A percentile compares a stretch with the other conserved stretches of the same genome.
These are phyloP conservation scores for Cladosporium sp. DNA, from an alignment of 2,329 filamentous ascomycete genomes.

Conservation along the genomic window DNA sequence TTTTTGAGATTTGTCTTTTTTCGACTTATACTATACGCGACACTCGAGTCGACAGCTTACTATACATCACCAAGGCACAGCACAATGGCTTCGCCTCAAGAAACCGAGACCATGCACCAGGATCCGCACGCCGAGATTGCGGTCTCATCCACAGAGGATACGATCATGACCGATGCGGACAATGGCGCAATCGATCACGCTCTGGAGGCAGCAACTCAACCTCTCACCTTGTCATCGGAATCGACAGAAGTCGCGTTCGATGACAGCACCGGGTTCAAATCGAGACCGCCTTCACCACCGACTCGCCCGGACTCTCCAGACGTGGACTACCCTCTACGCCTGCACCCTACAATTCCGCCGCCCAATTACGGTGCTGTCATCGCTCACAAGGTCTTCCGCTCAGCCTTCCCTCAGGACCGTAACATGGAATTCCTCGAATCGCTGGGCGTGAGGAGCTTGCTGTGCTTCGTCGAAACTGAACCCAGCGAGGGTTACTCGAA, in stretches of 20 bases:
- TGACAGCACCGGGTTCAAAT: slow-evolving; percentile 15
- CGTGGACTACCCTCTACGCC: slow-evolving; percentile 27
- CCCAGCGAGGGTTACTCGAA: slow-evolving; percentile 43
- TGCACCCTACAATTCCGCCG: slow-evolving; percentile 46
- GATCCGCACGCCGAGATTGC: neutral
- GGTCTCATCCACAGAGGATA: slow-evolving; percentile 1
- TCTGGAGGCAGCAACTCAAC: too few species aligned
- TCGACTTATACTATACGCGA: slow-evolving; percentile 9
- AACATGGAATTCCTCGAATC: slow-evolving; percentile 67
- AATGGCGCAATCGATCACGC: neutral
- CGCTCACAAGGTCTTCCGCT: slow-evolving; percentile 70
- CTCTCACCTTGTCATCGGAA: neutral
- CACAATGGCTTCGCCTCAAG: slow-evolving; percentile 1
- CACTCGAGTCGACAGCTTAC: neutral
- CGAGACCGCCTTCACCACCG: slow-evolving; percentile 25
- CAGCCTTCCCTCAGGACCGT: slow-evolving; percentile 68
- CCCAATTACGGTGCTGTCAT: slow-evolving; percentile 74
- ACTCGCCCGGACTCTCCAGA: slow-evolving; percentile 14
- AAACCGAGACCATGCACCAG: neutral
- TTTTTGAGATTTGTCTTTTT: neutral
- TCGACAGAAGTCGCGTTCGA: neutral
- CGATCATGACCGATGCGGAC: slow-evolving; percentile 4
- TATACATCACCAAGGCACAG: neutral
- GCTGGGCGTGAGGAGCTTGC: slow-evolving; percentile 71
- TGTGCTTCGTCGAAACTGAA: slow-evolving; percentile 57